phyloP scores from a whole-genome alignment of 208 protist species.

The Porcisia hertigi region DNA sequence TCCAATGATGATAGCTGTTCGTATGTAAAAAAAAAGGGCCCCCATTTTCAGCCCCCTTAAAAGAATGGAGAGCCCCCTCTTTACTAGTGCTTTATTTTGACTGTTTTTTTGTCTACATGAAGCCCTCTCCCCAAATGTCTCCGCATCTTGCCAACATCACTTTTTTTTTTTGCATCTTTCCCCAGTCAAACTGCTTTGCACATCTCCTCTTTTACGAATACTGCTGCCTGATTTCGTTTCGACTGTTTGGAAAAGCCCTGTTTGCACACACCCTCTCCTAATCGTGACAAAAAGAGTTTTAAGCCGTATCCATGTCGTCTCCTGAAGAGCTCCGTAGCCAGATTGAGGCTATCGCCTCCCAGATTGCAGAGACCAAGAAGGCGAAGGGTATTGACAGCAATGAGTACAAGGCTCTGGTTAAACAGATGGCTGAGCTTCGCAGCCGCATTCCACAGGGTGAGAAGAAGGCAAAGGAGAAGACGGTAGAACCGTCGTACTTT shows the following conservation, averaged over 20 bases:
- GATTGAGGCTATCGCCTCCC: constrained; percentile 70
- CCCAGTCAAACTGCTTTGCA: neutral
- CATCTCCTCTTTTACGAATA: neutral
- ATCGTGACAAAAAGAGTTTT: neutral
- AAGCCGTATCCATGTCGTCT: constrained; percentile 37
- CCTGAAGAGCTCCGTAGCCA: constrained; percentile 57
- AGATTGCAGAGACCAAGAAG: constrained; percentile 80
- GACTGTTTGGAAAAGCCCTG: neutral
- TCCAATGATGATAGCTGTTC: too few species aligned
- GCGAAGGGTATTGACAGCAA: constrained; percentile 51
- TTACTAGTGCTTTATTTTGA: too few species aligned
- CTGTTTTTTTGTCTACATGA: neutral
- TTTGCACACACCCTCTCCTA: neutral
- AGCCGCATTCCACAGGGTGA: constrained; percentile 39
- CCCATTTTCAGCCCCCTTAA: neutral
- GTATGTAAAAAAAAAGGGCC: neutral
- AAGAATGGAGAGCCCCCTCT: neutral
- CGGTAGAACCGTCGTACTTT: constrained; percentile 74
- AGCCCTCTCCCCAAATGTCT: neutral
- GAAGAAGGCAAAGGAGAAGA: constrained; percentile 56
- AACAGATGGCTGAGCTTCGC: constrained; percentile 76
- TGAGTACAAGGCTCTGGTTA: constrained; percentile 75
- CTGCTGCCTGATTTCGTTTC: neutral
- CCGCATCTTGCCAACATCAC: neutral
- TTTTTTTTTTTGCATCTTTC: neutral